Evolutionary conservation across 305 asterid genomes (phyloP), one percentile per base, ranked within the genome.

Genomic region (Fraxinus latifolia): DNA sequence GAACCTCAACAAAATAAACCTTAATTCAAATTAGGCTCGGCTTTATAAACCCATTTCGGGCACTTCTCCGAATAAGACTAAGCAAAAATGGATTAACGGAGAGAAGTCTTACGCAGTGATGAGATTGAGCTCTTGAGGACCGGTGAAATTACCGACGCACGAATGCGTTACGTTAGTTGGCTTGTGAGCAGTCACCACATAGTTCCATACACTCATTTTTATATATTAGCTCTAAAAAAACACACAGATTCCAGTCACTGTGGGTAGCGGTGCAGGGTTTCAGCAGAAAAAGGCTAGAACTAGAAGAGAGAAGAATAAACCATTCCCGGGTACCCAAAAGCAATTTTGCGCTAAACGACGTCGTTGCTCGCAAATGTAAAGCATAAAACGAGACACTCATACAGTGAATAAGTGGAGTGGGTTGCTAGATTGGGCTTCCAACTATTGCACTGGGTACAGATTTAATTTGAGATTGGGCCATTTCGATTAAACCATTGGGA

Each of bases 161-260:
- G 99, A 96, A 87, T 96, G 98, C 44, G 98, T 93, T 4, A 93
- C 98, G 83, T 93, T 96, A 5, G 99, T 96, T 53, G 99, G 98
- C 91, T 93, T 93, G 88, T 96, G 98, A 77, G 99, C 98, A 87
- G 99, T 96, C 87, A 96, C 99, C 82, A 96, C 99, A 74, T 96
- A 96, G 89, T 96, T 96, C 98, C 97, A 94, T 60, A 90, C 83
- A 75, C 98, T 94, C 99, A 94, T 96, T 75, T 82, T 77, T 81
- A n/a, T 44, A 76, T 65, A 62, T 11, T 12, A 42, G 62, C 21
- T 58, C 27, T 19, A 0, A 4, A 15, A n/a, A 15, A n/a, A 50
- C 50, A 50, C 7, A 50, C 19, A n/a, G 23, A 15, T 53, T 53
- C 62, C 23, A 53, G 62, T 53, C 19, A 15, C 62, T 15, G 65